Evolutionary conservation across 805 yeast genomes (phyloP).

Genomic region (Brettanomyces custersianus): DNA sequence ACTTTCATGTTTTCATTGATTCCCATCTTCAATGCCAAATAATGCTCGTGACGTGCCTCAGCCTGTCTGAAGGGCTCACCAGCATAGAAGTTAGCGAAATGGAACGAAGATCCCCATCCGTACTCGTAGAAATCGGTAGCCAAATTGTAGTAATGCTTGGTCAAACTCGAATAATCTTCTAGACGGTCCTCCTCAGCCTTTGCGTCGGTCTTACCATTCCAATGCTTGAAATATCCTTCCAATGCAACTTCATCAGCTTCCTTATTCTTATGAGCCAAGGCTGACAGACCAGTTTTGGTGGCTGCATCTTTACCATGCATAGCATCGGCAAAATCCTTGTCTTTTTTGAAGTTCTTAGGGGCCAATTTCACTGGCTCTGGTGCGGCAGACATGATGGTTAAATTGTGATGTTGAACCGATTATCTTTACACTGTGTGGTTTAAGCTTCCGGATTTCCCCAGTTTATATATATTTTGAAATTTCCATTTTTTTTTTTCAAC

Average conservation of each 20-base stretch:
- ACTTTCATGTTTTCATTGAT: slow-evolving; percentile 75
- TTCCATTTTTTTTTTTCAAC: too few species aligned
- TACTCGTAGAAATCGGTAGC: slow-evolving; percentile 98
- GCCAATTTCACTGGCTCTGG: slow-evolving; percentile 28
- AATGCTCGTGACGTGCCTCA: slow-evolving; percentile 95
- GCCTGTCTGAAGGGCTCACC: slow-evolving; percentile 95
- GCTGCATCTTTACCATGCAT: slow-evolving; percentile 73
- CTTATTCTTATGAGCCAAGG: slow-evolving; percentile 69
- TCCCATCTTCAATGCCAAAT: slow-evolving; percentile 79
- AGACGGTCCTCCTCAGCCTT: slow-evolving; percentile 67
- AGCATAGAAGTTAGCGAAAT: slow-evolving; percentile 85
- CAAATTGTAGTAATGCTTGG: slow-evolving; percentile 92
- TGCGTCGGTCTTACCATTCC: slow-evolving; percentile 84
- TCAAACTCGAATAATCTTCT: slow-evolving; percentile 79
- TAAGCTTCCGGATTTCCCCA: too few species aligned
- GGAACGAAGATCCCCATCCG: slow-evolving; percentile 99
- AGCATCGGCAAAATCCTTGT: slow-evolving; percentile 70
- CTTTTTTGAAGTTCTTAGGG: slow-evolving; percentile 48
- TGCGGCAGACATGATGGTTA: slow-evolving; percentile 2
- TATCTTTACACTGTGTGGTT: too few species aligned
- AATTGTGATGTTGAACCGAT: slow-evolving; percentile 8
- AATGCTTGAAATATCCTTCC: slow-evolving; percentile 88
- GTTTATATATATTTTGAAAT: too few species aligned
- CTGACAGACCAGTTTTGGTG: slow-evolving; percentile 61
- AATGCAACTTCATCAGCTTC: slow-evolving; percentile 76